A percentile compares a stretch with the other conserved stretches of the same genome.
phyloP scores from a whole-genome alignment of 306 rosid species.

The Psophocarpus tetragonolobus region DNA sequence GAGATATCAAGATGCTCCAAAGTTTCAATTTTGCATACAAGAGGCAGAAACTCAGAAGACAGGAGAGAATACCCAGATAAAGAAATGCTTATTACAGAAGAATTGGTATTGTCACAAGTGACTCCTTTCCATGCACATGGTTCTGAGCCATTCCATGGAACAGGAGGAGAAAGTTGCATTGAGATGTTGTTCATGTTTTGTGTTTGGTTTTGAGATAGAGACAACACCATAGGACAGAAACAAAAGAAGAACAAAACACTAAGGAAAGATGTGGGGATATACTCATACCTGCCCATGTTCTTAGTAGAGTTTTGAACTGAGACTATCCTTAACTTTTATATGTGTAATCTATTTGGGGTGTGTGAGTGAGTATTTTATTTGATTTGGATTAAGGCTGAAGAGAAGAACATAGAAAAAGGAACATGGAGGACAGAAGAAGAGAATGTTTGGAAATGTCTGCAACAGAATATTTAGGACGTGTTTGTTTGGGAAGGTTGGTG shows the following conservation, averaged over 20 bases:
- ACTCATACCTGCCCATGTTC: slow-evolving; percentile 51
- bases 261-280: slow-evolving; percentile 17
- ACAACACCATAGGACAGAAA: slow-evolving; percentile 51
- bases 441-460: too few relatives aligned
- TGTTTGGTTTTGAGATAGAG: slow-evolving; percentile 55
- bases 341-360: neutral
- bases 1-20: slow-evolving; percentile 68
- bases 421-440: slow-evolving; percentile 4
- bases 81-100: slow-evolving; percentile 37
- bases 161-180: neutral
- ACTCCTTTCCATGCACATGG: slow-evolving; percentile 79
- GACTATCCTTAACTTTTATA: neutral
- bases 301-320: neutral
- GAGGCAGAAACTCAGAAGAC: slow-evolving; percentile 47
- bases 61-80: slow-evolving; percentile 44
- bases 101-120: slow-evolving; percentile 40
- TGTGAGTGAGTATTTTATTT: neutral
- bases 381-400: slow-evolving; percentile 26
- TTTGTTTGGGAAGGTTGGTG: slow-evolving; percentile 6
- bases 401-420: too few relatives aligned
- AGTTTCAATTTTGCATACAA: slow-evolving; percentile 59
- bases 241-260: slow-evolving; percentile 29
- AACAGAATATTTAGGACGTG: too few relatives aligned
- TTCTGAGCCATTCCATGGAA: slow-evolving; percentile 48
- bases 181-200: slow-evolving; percentile 47